Base-by-base conservation (phyloP, 1,284 basidiomycete species). In the Cutaneotrichosporon cavernicola region DNA sequence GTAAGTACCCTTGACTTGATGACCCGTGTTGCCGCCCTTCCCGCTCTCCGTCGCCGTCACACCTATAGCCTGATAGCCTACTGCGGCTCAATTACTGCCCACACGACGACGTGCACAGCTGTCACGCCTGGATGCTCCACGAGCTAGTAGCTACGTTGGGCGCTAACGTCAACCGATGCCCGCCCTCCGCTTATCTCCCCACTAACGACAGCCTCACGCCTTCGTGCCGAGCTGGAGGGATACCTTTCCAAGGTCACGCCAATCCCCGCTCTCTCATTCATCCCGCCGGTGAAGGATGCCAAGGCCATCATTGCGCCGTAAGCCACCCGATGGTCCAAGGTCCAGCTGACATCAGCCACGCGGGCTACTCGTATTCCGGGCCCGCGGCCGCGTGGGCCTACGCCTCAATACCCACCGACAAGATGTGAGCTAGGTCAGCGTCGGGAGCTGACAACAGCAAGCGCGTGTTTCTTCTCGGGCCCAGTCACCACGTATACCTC, bases 261-360 rank as follows among this genome's bases (percentile, higher is more conserved):
- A 8, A 72, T 82, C 47, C 36, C 82, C 76, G 62, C 85, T 80
- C 65, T 82, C 78, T 34, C 73, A 78, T 89, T 85, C 63, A 63
- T 71, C 0, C 85, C 86, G 34, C 94, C 95, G 1, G 83, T 96
- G 63, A 73, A 81, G 46, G 86, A 87, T 14, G 91, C 89, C 75
- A 96, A 92, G 80, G 96, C 94, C 10, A 86, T 99, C 75, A 97
- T 99, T 63, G 95, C 90, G n/a, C 97, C 97, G 92, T 96, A 72
- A 70, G 89, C 82, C 31, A 9, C n/a, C 13, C 18, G 14, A 2
- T 11, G 32, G 22, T 9, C 2, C 34, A 2, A 21, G 26, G 26
- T 26, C 26, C 26, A 26, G 3, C 61, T 61, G 52, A 68, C 52
- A 9, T 18, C 72, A 96, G 94, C 4, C 97, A 99, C 79, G 97